Conservation (phyloP, 192 early-diverging fungal genomes). For the Linnemannia hyalina region DNA sequence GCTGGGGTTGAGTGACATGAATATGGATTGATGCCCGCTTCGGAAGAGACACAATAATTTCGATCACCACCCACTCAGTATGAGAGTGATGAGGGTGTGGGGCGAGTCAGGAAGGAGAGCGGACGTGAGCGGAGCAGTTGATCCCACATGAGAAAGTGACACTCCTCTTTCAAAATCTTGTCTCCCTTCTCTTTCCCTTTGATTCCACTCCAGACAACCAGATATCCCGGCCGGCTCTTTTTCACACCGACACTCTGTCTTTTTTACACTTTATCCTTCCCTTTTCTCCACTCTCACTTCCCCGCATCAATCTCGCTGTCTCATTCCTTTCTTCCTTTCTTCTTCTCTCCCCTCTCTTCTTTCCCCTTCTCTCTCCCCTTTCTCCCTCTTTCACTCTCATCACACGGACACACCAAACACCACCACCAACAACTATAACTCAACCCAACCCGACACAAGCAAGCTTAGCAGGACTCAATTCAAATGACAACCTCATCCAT, state of each 20-base stretch:
- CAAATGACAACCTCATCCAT: conserved; percentile 24
- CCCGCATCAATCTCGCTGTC: not conserved
- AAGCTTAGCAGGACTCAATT: not conserved
- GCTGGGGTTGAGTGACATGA: too few relatives aligned
- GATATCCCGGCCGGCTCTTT: not conserved
- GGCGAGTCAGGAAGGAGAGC: not conserved
- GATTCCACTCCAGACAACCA: not conserved
- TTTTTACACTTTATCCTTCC: not conserved
- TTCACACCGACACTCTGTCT: not conserved
- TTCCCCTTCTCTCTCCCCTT: too few relatives aligned
- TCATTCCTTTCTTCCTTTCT: not conserved
- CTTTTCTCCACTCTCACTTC: not conserved
- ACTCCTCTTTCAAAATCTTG: not conserved
- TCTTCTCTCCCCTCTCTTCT: not conserved
- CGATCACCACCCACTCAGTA: not conserved
- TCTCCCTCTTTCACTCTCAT: too few relatives aligned
- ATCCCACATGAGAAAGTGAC: conserved; percentile 10
- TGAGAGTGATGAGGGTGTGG: not conserved
- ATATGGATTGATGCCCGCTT: not conserved
- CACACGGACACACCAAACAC: too few relatives aligned
- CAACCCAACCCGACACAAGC: not conserved
- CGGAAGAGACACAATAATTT: not conserved
- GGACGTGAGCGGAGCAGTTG: not conserved
- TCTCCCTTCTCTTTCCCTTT: not conserved
- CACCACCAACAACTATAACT: too few relatives aligned